A percentile compares a stretch with the other conserved stretches of the same genome.
These are phyloP conservation scores for Backusella mclennaniae DNA, from an alignment of 192 early-diverging fungal species.

Conservation along the genomic window DNA sequence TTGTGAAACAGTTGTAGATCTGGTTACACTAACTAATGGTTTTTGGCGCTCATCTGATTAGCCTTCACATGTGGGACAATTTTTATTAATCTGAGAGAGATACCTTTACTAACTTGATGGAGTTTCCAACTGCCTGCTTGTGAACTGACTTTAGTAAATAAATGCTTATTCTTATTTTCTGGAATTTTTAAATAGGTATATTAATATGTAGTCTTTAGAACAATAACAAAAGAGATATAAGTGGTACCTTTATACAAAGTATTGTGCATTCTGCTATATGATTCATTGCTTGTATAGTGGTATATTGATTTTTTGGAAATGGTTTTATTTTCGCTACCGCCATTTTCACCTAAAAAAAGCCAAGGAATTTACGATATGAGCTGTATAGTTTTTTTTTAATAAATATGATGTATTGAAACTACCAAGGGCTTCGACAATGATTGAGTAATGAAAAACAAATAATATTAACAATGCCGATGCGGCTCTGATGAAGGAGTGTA, in stretches of 20 bases:
- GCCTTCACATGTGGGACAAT: not conserved
- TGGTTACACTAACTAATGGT: not conserved
- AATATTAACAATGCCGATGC: not conserved
- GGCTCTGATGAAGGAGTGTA: not conserved
- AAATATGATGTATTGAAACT: not conserved
- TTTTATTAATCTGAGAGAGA: not conserved
- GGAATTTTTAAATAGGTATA: not conserved
- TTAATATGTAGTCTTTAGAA: not conserved
- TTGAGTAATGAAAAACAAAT: not conserved
- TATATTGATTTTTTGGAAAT: not conserved
- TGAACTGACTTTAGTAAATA: not conserved
- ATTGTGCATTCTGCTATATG: not conserved
- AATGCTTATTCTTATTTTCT: not conserved
- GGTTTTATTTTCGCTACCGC: not conserved
- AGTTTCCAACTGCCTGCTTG: not conserved
- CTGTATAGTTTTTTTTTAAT: not conserved
- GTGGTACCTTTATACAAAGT: not conserved
- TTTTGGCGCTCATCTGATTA: not conserved
- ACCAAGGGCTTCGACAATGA: not conserved
- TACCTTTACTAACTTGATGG: slow-evolving; percentile 1
- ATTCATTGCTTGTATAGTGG: not conserved
- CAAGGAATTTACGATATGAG: not conserved
- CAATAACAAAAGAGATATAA: not conserved
- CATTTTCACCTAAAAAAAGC: not conserved
- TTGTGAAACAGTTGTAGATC: slow-evolving; percentile 2